Base-by-base conservation (phyloP, 2,329 filamentous ascomycete species). In the Pseudogymnoascus sp. region DNA sequence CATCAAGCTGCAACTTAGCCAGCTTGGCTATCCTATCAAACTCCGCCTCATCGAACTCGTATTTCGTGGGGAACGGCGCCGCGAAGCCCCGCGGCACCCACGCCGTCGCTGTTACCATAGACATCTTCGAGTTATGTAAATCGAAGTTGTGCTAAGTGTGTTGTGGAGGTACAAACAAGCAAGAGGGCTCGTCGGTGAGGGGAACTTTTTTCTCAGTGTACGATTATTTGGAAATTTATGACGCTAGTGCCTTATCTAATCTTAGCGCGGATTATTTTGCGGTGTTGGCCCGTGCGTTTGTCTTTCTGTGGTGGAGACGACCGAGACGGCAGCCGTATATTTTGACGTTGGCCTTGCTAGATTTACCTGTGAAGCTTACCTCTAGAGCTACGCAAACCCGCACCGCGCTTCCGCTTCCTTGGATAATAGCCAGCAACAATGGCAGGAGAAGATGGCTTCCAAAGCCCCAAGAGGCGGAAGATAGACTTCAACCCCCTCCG, bases 1-100 rank as follows among this genome's bases (percentile, higher is more conserved):
- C 94, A 71, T 97, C 90, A 35, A 90, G 79, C 74, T 89, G 85
- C 65, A 83, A 74, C 65, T 79, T 78, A 40, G 82, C 82, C 63
- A 85, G 77, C 70, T 81, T 78, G 31, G 82, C 81, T 72, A 85
- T 85, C 63, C 82, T 77, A 65, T 77, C 74, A 68, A 84, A 82
- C 70, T 85, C 82, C 62, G 79, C 78, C 70, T 85, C 82, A 65
- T 84, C 79, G 63, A 85, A 79, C 61, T 80, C 78, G 68, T 83
- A 82, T 71, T 82, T 82, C 12, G 76, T 79, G 2, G 82, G 82
- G 63, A 84, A 83, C 61, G 80, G 79, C 39, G 82, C 82, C 7
- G 82, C 80, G 67, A 83, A 81, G 61, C 82, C 82, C 39, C 82
- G 80, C 59, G 80, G 79, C 64, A 85, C 81, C 82, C 82, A 85